Evolutionary conservation across 306 rosid genomes (phyloP), one percentile per base, ranked within the genome.

Genomic region (Senna tora): DNA sequence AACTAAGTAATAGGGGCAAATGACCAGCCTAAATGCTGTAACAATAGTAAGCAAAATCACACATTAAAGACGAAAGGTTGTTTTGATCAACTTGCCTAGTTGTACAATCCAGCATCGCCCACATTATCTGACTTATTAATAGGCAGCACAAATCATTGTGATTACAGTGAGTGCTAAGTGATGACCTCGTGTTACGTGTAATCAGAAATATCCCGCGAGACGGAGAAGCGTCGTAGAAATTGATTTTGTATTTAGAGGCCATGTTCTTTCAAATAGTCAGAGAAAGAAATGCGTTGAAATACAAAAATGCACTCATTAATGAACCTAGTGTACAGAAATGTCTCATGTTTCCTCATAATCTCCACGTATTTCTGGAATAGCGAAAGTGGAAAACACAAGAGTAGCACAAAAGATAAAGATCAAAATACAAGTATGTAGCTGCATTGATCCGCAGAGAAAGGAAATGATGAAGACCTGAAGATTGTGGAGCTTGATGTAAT

Each of bases 401-500:
- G 13, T 0, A 11, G 15, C 22, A 34, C 15, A 34, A 43, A 64
- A 64, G 1, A 7, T 28, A 66, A 46, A 46, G 22, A 32, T 14
- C 5, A 9, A 65, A 6, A 25, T 0, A 25, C 4, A 12, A 28
- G 0, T 56, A 30, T 13, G 15, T 2, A 30, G 25, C 7, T 33
- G 46, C 41, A 28, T 4, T 9, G 19, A 68, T 20, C 47, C 22
- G 1, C 20, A 15, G 55, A 70, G 4, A 53, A 0, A 11, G 34
- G 52, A 36, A 50, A 56, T 4, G 16, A 25, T 22, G 33, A 50
- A 72, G 17, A 83, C 87, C 87, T 84, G 87, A 53, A 84, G 87
- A 36, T 84, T 80, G 30, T 80, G 83, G 32, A 45, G 76, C 65
- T 84, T 84, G 71, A 84, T 77, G 67, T 84, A 62, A 0, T 77